Evolutionary conservation across 305 asterid species (phyloP).

Genomic region (Solanum hybrid): DNA sequence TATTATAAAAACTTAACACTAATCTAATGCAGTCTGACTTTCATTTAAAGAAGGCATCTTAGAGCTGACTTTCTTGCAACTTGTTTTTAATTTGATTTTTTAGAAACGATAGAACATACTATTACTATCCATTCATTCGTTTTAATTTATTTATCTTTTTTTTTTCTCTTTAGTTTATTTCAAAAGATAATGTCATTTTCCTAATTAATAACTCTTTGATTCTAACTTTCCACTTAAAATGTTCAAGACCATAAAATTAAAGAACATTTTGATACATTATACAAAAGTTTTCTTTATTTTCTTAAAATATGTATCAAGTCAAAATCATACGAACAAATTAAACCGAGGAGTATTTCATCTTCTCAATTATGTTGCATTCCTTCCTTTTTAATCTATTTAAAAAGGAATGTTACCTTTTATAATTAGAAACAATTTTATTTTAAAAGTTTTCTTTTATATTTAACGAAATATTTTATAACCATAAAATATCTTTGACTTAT

Average conservation of each 20-base stretch:
- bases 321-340: not conserved
- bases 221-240: not conserved
- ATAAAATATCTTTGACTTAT: not conserved
- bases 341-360: not conserved
- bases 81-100: not conserved
- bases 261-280: not conserved
- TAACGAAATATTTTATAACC: too few relatives aligned
- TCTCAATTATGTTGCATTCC: not conserved
- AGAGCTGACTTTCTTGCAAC: not conserved
- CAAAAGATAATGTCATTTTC: not conserved
- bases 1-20: not conserved
- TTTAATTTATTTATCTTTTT: not conserved
- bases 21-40: not conserved
- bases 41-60: not conserved
- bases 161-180: not conserved
- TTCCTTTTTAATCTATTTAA: not conserved
- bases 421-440: too few relatives aligned
- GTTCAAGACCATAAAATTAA: not conserved
- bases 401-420: not conserved
- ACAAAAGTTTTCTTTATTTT: fast-evolving
- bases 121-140: not conserved
- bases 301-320: not conserved
- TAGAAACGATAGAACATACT: not conserved
- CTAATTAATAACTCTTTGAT: not conserved
- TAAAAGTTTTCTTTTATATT: too few relatives aligned